Evolutionary conservation across 202 grass and related monocot genomes (phyloP).

Genomic region (Carex arenaria): DNA sequence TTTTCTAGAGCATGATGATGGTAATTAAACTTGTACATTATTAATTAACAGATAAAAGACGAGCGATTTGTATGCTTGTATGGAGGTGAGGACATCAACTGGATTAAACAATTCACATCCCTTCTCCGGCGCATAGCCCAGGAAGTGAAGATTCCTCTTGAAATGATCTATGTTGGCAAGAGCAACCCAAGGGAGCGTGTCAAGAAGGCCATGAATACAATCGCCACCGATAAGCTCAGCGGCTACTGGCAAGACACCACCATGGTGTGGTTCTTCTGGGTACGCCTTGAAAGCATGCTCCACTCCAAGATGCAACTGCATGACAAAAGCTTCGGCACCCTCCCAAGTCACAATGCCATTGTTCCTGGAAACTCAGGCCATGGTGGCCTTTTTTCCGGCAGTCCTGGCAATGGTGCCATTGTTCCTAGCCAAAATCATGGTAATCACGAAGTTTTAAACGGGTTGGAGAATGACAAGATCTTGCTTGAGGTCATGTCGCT

Average conservation of each 20-base stretch:
- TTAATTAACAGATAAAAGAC: constrained; percentile 25
- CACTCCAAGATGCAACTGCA: constrained; percentile 41
- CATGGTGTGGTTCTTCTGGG: constrained; percentile 56
- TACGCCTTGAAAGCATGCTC: constrained; percentile 46
- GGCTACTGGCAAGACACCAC: constrained; percentile 34
- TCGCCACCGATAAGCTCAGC: constrained; percentile 32
- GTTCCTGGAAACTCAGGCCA: not conserved
- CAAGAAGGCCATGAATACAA: constrained; percentile 4
- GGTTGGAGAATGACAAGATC: constrained; percentile 33
- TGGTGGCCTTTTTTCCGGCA: not conserved
- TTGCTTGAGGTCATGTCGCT: constrained; percentile 39
- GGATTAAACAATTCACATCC: constrained; percentile 38
- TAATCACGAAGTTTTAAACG: not conserved
- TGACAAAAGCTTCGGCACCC: not conserved
- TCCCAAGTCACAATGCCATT: not conserved
- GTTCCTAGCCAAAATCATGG: not conserved
- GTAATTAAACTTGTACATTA: not conserved
- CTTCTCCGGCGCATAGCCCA: constrained; percentile 8
- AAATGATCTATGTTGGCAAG: constrained; percentile 50
- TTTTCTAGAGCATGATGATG: not conserved
- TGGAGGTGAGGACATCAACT: constrained; percentile 34
- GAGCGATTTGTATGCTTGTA: constrained; percentile 33
- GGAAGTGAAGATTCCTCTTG: constrained; percentile 15
- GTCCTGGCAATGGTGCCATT: not conserved
- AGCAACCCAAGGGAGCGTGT: constrained; percentile 38